These are phyloP conservation scores for Hemileia vastatrix DNA, from an alignment of 1,284 basidiomycete species.

Conservation along the genomic window DNA sequence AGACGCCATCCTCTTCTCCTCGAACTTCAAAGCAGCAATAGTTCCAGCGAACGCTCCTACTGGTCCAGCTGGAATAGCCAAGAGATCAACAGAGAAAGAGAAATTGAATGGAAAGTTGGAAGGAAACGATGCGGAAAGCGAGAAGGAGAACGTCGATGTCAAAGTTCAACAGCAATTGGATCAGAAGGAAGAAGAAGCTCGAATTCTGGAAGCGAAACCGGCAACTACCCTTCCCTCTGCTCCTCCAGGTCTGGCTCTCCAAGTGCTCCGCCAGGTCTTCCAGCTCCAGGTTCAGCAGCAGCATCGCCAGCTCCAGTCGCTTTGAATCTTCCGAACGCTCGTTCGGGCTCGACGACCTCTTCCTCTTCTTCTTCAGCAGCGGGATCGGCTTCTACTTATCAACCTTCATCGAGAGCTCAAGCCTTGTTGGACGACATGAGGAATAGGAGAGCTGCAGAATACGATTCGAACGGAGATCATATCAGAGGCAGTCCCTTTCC, in stretches of 20 bases:
- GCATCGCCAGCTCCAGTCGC: slow-evolving; percentile 4
- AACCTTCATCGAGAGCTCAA: slow-evolving; percentile 72
- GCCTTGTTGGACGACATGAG: slow-evolving; percentile 73
- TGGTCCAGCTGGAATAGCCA: neutral
- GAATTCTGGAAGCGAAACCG: neutral
- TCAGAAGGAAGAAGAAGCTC: neutral
- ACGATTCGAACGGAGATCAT: neutral
- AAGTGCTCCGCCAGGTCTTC: neutral
- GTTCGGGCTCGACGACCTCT: neutral
- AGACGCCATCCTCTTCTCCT: neutral
- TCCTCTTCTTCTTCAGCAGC: neutral
- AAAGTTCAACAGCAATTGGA: neutral
- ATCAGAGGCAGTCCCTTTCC: slow-evolving; percentile 35
- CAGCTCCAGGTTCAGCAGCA: neutral
- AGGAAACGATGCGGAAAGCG: neutral
- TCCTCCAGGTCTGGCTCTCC: slow-evolving; percentile 16
- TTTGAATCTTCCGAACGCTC: neutral
- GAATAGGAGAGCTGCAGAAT: slow-evolving; percentile 58
- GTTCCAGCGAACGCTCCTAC: neutral
- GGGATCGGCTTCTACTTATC: slow-evolving; percentile 57
- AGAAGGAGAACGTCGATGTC: neutral
- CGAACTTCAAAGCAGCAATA: neutral
- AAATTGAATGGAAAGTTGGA: neutral
- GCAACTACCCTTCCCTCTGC: slow-evolving; percentile 12
- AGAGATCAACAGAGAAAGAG: neutral